Conservation (phyloP, 2,329 filamentous ascomycete genomes). For the Sclerotinia trifoliorum region DNA sequence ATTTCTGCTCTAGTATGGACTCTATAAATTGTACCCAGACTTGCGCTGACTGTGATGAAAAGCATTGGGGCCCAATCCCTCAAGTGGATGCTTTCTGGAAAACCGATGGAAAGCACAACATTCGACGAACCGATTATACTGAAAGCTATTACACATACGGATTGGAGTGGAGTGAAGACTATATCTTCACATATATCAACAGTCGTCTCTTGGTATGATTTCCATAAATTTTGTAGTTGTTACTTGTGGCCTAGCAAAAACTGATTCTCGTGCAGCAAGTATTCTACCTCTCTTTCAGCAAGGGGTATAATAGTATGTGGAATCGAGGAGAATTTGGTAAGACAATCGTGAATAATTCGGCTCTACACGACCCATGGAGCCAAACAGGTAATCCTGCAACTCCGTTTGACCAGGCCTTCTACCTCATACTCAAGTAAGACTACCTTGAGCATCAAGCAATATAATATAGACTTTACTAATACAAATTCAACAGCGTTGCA, state of each 20-base stretch:
- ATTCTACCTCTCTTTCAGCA: slow-evolving; percentile 40
- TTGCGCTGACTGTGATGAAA: not conserved
- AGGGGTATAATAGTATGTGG: slow-evolving; percentile 35
- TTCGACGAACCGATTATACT: slow-evolving; percentile 44
- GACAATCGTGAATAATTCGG: slow-evolving; percentile 45
- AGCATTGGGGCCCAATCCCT: slow-evolving; percentile 47
- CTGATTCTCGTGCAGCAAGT: slow-evolving; percentile 41
- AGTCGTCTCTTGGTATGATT: slow-evolving; percentile 41
- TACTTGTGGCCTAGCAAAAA: not conserved
- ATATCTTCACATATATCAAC: slow-evolving; percentile 55
- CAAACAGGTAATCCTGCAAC: slow-evolving; percentile 41
- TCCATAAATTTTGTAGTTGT: not conserved
- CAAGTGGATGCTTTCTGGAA: slow-evolving; percentile 35
- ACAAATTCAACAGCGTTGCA: slow-evolving; percentile 41
- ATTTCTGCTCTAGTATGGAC: slow-evolving; percentile 47
- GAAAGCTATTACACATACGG: slow-evolving; percentile 52
- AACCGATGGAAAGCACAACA: slow-evolving; percentile 25
- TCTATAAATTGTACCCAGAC: not conserved
- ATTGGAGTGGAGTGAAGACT: slow-evolving; percentile 52
- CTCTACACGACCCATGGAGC: slow-evolving; percentile 48
- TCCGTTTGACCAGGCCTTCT: slow-evolving; percentile 54
- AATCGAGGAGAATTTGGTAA: slow-evolving; percentile 46
- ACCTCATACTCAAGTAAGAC: slow-evolving; percentile 47
- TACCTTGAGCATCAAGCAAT: not conserved
- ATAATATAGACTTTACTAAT: not conserved